Evolutionary conservation across 2,329 filamentous ascomycete species (phyloP).

Genomic region (Alternaria brassicae): DNA sequence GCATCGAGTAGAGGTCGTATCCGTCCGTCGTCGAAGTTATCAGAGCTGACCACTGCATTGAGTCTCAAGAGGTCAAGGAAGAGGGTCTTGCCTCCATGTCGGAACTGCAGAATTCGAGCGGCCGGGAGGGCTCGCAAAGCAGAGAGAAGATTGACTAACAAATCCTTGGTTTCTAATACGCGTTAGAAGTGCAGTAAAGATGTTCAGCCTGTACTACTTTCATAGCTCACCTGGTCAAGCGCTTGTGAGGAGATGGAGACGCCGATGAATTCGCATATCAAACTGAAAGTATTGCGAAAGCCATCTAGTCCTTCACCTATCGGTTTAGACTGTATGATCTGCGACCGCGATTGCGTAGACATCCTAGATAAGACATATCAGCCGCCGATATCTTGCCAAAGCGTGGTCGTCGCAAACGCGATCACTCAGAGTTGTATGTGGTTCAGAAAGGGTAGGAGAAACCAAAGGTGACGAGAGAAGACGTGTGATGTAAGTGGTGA

Average conservation of each 20-base stretch:
- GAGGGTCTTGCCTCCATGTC: neutral
- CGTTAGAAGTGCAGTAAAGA: conserved; percentile 3
- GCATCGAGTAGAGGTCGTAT: neutral
- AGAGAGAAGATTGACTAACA: neutral
- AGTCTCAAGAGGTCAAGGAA: neutral
- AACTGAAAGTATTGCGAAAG: conserved; percentile 15
- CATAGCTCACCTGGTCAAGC: neutral
- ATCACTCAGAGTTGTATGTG: neutral
- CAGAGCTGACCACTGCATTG: neutral
- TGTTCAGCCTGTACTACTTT: conserved; percentile 7
- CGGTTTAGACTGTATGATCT: neutral
- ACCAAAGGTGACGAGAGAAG: neutral
- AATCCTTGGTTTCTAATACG: neutral
- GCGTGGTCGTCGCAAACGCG: neutral
- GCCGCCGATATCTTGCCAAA: neutral
- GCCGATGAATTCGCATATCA: neutral
- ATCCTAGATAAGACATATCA: neutral
- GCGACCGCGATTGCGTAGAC: neutral
- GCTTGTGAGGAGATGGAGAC: neutral
- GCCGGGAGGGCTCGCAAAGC: neutral
- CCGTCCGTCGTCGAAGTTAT: neutral
- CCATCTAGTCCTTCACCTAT: conserved; percentile 1
- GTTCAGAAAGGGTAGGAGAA: neutral
- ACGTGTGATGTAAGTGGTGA: neutral
- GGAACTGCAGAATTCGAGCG: neutral